Evolutionary conservation across 2,329 filamentous ascomycete genomes (phyloP), one percentile per base, ranked within the genome.

Genomic region (Didymella glomerata): DNA sequence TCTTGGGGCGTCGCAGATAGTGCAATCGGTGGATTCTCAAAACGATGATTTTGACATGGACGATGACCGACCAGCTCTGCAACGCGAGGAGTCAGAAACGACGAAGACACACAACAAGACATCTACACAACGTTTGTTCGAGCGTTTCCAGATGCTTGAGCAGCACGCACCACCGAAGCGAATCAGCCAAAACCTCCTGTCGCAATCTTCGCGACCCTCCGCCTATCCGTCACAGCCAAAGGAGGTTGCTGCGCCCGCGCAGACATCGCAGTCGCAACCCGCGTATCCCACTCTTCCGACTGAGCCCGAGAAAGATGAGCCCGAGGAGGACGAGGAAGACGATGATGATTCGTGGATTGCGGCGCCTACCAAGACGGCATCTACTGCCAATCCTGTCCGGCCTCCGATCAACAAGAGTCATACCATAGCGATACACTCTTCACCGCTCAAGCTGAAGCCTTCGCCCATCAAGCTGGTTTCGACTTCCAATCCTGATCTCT

Each of bases 61-160:
- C 54, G 78, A 85, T 59, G 74, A 81, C n/a, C 67, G 65, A 32
- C 69, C 69, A 53, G 64, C 65, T 25, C 72, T 80, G 4, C 69
- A 76, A 18, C 68, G 67, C 45, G 70, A 81, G 30, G 83, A 87
- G 24, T 79, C 80, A 1, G 84, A 84, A 42, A 81, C 82, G 28
- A 83, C 84, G 6, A 85, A 83, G 66, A 77, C 84, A 2, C 89
- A 94, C 71, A 92, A 88, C 77, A 96, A 96, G 75, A 93, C 92
- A 0, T 96, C 95, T n/a, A 97, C 95, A 0, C 93, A 98, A 76
- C 85, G 91, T 42, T 82, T 99, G 16, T 93, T 97, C 65, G 94
- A 98, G 69, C 92, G 93, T 68, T 98, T 99, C 68, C 96, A 88
- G 62, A 86, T 88, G 83, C 82, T 90, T 82, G 88, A 77, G 79